Evolutionary conservation across 129 eudicot species (phyloP).

Genomic region (Pulicaria dysenterica): DNA sequence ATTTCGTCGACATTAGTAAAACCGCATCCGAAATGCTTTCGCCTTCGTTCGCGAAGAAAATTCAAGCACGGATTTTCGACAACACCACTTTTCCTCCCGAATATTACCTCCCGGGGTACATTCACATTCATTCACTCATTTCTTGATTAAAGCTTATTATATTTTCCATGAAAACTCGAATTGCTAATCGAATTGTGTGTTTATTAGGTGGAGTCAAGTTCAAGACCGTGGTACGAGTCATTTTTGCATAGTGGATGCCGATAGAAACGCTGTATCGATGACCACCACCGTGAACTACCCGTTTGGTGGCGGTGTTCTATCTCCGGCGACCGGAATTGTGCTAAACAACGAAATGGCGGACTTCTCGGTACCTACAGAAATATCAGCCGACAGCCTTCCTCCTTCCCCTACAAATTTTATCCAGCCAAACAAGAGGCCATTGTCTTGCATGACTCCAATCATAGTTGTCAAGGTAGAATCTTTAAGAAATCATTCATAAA

Average conservation of each 20-base stretch:
- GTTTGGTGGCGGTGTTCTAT: slow-evolving; percentile 78
- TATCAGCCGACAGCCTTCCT: slow-evolving; percentile 63
- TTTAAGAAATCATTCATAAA: too few relatives aligned
- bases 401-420: slow-evolving; percentile 88
- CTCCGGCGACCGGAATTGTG: slow-evolving; percentile 82
- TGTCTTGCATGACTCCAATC: slow-evolving; percentile 90
- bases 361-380: slow-evolving; percentile 70
- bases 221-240: slow-evolving; percentile 90
- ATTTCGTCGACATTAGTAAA: slow-evolving; percentile 58
- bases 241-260: slow-evolving; percentile 87
- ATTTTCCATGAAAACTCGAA: not conserved
- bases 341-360: slow-evolving; percentile 82
- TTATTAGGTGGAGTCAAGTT: slow-evolving; percentile 77
- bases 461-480: slow-evolving; percentile 78
- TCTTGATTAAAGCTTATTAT: not conserved
- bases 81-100: slow-evolving; percentile 93
- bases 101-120: slow-evolving; percentile 66
- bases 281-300: slow-evolving; percentile 78
- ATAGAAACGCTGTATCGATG: slow-evolving; percentile 83
- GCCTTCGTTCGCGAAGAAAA: slow-evolving; percentile 60
- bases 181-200: not conserved
- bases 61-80: slow-evolving; percentile 67
- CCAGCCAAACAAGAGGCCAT: slow-evolving; percentile 78
- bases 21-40: slow-evolving; percentile 75
- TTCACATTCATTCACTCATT: not conserved